These are phyloP conservation scores for Arachnopeziza araneosa DNA, from an alignment of 2,329 filamentous ascomycete species.

Conservation along the genomic window DNA sequence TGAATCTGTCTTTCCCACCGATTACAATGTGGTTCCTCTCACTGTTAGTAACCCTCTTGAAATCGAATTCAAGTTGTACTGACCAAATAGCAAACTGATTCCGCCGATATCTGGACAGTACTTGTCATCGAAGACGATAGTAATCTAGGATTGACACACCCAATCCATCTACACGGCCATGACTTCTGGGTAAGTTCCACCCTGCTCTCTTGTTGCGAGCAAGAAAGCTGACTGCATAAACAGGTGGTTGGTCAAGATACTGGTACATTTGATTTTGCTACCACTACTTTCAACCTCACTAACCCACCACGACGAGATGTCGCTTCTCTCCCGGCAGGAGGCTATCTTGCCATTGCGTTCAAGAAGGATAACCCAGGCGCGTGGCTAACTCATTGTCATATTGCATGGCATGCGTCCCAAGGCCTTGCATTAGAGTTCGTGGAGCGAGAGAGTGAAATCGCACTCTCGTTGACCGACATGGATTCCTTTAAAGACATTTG, in stretches of 20 bases:
- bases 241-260: constrained; percentile 37
- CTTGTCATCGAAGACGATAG: constrained; percentile 26
- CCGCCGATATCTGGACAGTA: constrained; percentile 23
- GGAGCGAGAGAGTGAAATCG: constrained; percentile 28
- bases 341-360: constrained; percentile 29
- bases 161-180: constrained; percentile 46
- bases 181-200: constrained; percentile 35
- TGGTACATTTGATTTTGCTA: constrained; percentile 32
- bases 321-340: constrained; percentile 38
- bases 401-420: constrained; percentile 47
- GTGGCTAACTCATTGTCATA: constrained; percentile 33
- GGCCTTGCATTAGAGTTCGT: constrained; percentile 50
- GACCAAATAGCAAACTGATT: constrained; percentile 42
- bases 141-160: constrained; percentile 22
- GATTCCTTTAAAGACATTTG: constrained; percentile 18
- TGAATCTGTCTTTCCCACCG: constrained; percentile 25
- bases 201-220: not conserved
- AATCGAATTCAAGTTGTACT: constrained; percentile 48
- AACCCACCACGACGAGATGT: constrained; percentile 50
- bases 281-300: constrained; percentile 27
- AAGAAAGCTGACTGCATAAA: not conserved
- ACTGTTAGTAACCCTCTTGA: constrained; percentile 13
- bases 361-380: constrained; percentile 30
- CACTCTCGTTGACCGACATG: constrained; percentile 12
- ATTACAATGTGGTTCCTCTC: constrained; percentile 23